Conservation (phyloP, 2,329 filamentous ascomycete genomes). For the Xylaria sp. region DNA sequence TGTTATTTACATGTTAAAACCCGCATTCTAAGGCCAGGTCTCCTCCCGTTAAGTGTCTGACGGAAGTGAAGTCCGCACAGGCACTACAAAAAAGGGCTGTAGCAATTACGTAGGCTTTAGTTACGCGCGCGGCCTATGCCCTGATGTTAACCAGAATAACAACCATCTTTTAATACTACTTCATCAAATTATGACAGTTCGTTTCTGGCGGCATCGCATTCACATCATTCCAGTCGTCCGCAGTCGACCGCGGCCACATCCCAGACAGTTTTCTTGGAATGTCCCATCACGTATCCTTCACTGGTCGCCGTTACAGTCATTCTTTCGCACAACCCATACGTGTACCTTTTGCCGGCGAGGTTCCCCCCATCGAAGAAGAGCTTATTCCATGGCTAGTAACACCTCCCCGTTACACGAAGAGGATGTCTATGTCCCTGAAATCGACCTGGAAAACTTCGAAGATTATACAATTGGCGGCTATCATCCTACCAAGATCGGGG, state of each 20-base stretch:
- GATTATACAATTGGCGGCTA: not conserved
- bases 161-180: slow-evolving; percentile 4
- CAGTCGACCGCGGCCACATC: slow-evolving; percentile 3
- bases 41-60: too few species aligned
- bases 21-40: too few species aligned
- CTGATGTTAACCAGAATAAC: not conserved
- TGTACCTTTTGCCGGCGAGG: not conserved
- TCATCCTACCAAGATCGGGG: slow-evolving; percentile 5
- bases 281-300: slow-evolving; percentile 4
- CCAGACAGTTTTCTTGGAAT: slow-evolving; percentile 9
- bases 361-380: not conserved
- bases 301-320: slow-evolving; percentile 1
- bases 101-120: too few species aligned
- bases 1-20: too few species aligned
- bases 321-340: slow-evolving; percentile 7
- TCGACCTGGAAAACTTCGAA: not conserved
- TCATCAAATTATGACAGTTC: slow-evolving; percentile 6
- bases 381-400: slow-evolving; percentile 3
- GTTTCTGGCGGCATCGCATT: slow-evolving; percentile 9
- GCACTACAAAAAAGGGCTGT: too few species aligned
- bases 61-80: too few species aligned
- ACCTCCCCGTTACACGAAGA: not conserved
- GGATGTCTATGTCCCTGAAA: not conserved
- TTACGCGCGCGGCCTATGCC: too few species aligned
- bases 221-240: not conserved